These are phyloP conservation scores for Tricholoma bakamatsutake DNA, from an alignment of 768 basidiomycete species.

Conservation along the genomic window DNA sequence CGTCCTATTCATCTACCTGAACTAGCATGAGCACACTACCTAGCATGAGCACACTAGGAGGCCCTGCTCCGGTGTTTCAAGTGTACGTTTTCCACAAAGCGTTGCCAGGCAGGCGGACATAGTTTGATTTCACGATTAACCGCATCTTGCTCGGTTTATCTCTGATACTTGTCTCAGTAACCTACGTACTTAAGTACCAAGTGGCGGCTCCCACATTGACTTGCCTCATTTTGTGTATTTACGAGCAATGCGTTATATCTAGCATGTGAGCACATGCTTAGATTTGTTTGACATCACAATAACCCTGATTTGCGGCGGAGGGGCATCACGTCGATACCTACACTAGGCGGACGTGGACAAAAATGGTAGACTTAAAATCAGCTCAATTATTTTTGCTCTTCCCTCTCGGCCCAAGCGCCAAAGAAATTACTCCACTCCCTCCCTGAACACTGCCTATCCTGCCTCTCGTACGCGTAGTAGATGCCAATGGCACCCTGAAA, in stretches of 20 bases:
- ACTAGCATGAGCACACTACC: too few relatives aligned
- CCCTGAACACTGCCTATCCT: conserved; percentile 29
- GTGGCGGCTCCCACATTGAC: conserved; percentile 13
- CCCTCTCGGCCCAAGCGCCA: conserved; percentile 5
- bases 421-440: conserved; percentile 12
- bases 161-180: conserved; percentile 4
- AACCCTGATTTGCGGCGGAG: too few relatives aligned
- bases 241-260: not conserved
- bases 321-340: not conserved
- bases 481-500: conserved; percentile 31
- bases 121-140: too few relatives aligned
- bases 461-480: conserved; percentile 19
- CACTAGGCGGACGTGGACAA: not conserved
- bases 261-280: not conserved
- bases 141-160: not conserved
- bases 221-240: not conserved
- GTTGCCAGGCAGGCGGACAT: too few relatives aligned
- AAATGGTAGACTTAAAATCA: not conserved
- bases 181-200: conserved; percentile 22
- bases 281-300: not conserved
- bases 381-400: conserved; percentile 2
- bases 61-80: too few relatives aligned
- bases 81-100: too few relatives aligned
- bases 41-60: too few relatives aligned
- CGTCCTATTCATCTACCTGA: not conserved